Evolutionary conservation across 2,329 filamentous ascomycete genomes (phyloP).

Genomic region (Penicillium hordei): DNA sequence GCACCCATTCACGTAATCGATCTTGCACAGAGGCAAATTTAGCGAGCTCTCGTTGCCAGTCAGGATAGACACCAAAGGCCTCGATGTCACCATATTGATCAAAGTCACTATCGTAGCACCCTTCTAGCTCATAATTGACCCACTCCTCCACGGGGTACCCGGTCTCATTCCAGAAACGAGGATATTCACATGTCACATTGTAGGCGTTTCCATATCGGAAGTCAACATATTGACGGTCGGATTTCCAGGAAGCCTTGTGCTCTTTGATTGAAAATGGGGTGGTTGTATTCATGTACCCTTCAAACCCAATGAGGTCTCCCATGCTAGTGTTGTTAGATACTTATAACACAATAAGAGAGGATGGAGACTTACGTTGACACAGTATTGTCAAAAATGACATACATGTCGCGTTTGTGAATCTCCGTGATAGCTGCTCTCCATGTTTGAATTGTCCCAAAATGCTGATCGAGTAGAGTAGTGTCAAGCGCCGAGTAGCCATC

Average conservation of each 20-base stretch:
- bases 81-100: conserved; percentile 65
- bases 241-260: conserved; percentile 60
- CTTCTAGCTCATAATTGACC: conserved; percentile 50
- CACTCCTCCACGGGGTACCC: conserved; percentile 53
- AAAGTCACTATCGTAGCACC: conserved; percentile 64
- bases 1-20: conserved; percentile 63
- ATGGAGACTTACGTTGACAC: conserved; percentile 56
- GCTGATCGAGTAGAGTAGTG: conserved; percentile 62
- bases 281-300: conserved; percentile 59
- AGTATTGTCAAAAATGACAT: conserved; percentile 66
- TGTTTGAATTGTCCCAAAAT: conserved; percentile 59
- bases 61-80: conserved; percentile 62
- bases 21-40: conserved; percentile 69
- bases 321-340: conserved; percentile 31
- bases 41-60: conserved; percentile 63
- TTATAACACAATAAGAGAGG: neutral
- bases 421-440: conserved; percentile 60
- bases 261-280: conserved; percentile 57
- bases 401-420: conserved; percentile 64
- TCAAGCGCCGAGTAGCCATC: conserved; percentile 63
- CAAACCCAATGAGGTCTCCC: conserved; percentile 63
- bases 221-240: conserved; percentile 56
- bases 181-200: conserved; percentile 57
- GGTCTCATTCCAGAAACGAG: conserved; percentile 61
- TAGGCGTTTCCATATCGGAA: conserved; percentile 57